Percentiles rank a stretch among this genome's conserved stretches.
These are phyloP conservation scores for Poronia punctata DNA, from an alignment of 495 filamentous ascomycete genomes.

Conservation along the genomic window DNA sequence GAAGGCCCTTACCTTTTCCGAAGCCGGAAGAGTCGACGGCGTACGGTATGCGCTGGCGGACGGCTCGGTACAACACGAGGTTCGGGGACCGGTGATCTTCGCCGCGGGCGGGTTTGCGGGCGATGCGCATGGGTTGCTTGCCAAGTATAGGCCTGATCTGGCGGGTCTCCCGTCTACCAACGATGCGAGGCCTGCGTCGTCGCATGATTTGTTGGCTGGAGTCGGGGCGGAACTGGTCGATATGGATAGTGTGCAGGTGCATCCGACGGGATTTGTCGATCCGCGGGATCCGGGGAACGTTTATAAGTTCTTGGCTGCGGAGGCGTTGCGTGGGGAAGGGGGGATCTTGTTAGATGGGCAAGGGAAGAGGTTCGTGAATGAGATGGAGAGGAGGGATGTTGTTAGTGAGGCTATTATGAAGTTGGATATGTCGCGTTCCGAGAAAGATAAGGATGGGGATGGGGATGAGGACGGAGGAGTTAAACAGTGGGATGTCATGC, in stretches of 20 bases:
- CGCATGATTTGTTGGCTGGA: constrained; percentile 38
- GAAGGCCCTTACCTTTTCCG: constrained; percentile 32
- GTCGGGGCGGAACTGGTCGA: constrained; percentile 48
- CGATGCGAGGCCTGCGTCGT: constrained; percentile 41
- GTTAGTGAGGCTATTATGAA: constrained; percentile 43
- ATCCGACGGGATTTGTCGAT: constrained; percentile 69
- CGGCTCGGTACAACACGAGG: no score
- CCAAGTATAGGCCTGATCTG: constrained; percentile 48
- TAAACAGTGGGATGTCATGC: constrained; percentile 47
- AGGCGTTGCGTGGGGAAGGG: constrained; percentile 52
- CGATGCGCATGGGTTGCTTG: constrained; percentile 46
- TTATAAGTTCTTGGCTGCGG: constrained; percentile 55
- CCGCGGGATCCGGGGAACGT: constrained; percentile 34
- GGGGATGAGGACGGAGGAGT: not conserved
- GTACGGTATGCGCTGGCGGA: constrained; percentile 24
- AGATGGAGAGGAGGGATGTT: constrained; percentile 47
- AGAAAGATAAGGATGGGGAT: constrained; percentile 5
- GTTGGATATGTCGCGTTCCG: constrained; percentile 20
- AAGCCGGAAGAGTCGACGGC: constrained; percentile 22
- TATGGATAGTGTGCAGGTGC: constrained; percentile 53
- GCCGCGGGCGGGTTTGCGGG: constrained; percentile 54
- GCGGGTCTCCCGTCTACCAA: constrained; percentile 54
- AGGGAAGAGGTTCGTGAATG: constrained; percentile 49
- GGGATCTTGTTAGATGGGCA: constrained; percentile 41
- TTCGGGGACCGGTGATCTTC: constrained; percentile 49